Conservation (phyloP, 345 rosid genomes). For the Citrus inodora region DNA sequence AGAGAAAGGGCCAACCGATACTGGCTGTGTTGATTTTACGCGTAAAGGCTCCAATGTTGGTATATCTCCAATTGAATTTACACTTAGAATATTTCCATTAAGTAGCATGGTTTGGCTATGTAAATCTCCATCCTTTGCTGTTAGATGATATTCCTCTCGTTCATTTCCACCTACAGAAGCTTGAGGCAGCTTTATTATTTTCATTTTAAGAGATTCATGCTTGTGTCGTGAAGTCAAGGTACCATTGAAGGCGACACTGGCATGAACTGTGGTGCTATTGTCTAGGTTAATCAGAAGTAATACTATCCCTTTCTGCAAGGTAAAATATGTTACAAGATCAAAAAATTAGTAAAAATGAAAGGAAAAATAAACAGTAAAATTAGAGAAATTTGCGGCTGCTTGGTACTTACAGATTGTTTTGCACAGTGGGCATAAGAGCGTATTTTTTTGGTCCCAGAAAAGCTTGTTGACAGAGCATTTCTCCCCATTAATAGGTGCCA, state of each 20-base stretch:
- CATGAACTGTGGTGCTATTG: constrained; percentile 47
- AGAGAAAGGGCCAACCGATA: constrained; percentile 60
- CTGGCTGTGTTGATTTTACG: constrained; percentile 44
- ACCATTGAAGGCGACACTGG: constrained; percentile 36
- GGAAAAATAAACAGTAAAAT: background rate
- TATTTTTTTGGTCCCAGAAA: constrained; percentile 58
- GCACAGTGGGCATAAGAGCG: constrained; percentile 87
- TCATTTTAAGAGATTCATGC: constrained; percentile 21
- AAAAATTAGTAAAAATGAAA: background rate
- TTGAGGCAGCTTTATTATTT: constrained; percentile 9
- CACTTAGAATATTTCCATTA: constrained; percentile 60
- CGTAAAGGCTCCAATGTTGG: constrained; percentile 56
- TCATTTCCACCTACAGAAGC: constrained; percentile 19
- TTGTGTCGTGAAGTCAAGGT: constrained; percentile 26
- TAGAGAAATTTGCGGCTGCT: background rate
- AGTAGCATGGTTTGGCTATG: constrained; percentile 83
- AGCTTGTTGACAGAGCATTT: constrained; percentile 56
- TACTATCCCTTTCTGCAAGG: constrained; percentile 71
- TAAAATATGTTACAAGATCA: constrained; percentile 9
- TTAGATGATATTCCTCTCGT: constrained; percentile 89
- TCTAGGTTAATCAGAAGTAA: constrained; percentile 72
- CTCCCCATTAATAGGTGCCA: constrained; percentile 91
- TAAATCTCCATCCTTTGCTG: constrained; percentile 66
- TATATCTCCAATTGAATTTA: constrained; percentile 58
- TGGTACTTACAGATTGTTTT: constrained; percentile 56